phyloP scores from a whole-genome alignment of 345 rosid genomes.

The Odontarrhena argentea region DNA sequence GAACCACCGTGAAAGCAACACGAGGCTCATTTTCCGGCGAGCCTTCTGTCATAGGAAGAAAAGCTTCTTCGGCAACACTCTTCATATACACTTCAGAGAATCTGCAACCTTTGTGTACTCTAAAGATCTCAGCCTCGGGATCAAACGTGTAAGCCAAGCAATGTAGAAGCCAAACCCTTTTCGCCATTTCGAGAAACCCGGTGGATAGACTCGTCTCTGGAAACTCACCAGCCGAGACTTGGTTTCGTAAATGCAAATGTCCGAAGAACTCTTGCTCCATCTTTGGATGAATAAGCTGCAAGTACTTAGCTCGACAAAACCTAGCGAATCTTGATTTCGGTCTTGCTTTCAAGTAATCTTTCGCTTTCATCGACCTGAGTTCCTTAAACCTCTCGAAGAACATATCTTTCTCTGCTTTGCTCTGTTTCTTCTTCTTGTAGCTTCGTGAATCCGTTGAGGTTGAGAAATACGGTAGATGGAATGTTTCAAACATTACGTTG shows the following conservation, averaged over 20 bases:
- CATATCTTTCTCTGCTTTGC: conserved; percentile 36
- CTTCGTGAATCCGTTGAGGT: conserved; percentile 47
- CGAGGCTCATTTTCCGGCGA: conserved; percentile 51
- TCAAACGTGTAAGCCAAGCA: conserved; percentile 77
- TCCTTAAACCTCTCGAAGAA: conserved; percentile 70
- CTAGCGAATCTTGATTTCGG: conserved; percentile 78
- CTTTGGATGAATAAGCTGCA: conserved; percentile 71
- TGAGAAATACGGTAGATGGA: conserved; percentile 52
- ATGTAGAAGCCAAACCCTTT: conserved; percentile 81
- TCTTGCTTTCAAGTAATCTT: conserved; percentile 50
- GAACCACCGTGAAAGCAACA: conserved; percentile 83
- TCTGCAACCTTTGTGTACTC: conserved; percentile 58
- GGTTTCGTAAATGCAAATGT: conserved; percentile 52
- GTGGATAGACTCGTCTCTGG: conserved; percentile 62
- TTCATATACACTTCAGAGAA: conserved; percentile 94
- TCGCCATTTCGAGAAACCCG: conserved; percentile 75
- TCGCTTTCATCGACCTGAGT: conserved; percentile 56
- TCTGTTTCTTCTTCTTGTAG: conserved; percentile 38
- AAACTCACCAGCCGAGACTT: conserved; percentile 54
- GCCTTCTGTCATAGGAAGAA: conserved; percentile 19
- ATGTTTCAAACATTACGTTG: conserved; percentile 70
- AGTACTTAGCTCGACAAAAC: conserved; percentile 66
- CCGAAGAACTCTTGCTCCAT: conserved; percentile 81
- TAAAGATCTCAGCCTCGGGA: conserved; percentile 70
- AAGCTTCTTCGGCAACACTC: conserved; percentile 60